Base-by-base conservation (phyloP, 2,329 filamentous ascomycete species). In the Penicillium janthinellum region DNA sequence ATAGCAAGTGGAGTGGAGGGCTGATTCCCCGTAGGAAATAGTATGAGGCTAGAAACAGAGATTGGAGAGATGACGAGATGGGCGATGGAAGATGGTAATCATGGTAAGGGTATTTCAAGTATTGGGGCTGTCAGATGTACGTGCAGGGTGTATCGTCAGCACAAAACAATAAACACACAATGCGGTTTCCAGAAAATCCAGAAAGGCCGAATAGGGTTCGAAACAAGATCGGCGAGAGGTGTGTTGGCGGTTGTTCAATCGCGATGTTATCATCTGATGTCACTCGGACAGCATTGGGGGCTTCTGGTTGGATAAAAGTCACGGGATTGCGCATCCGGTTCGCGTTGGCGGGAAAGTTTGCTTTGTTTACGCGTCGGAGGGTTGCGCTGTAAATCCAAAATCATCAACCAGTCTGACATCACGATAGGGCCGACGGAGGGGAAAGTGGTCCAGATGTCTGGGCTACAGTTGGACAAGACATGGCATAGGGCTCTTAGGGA, bases 311-410 rank as follows among this genome's bases (percentile, higher is more conserved):
- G 64, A 65, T 65, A 60, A 31, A 20, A 37, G 67, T 71, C 68
- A 70, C 67, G 69, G 69, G 70, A 67, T 50, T 57, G 37, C 64
- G 64, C 61, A 67, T 62, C 25, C 11, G 54, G 63, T 68, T 70
- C 67, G 65, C 63, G 67, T 64, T 37, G 49, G 48, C 31, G 31
- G 54, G 55, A 41, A 48, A 53, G 34, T 48, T 61, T 56, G 38
- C n/a, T 66, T 69, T 68, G 67, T 69, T 69, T 69, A 69, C 63
- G 22, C 49, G 44, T 55, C 44, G 34, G 45, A 57, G 10, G 4
- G 10, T 35, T 7, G 28, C 20, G 4, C 31, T 48, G 14, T 15
- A 11, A 12, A 5, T n/a, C 25, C 15, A 50, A n/a, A 37, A 37
- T 11, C 3, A 50, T 50, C 47, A 50, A 7, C 28, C 39, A 56